Evolutionary conservation across 2,329 filamentous ascomycete genomes (phyloP).

Genomic region (Taxawa tesnikishii): DNA sequence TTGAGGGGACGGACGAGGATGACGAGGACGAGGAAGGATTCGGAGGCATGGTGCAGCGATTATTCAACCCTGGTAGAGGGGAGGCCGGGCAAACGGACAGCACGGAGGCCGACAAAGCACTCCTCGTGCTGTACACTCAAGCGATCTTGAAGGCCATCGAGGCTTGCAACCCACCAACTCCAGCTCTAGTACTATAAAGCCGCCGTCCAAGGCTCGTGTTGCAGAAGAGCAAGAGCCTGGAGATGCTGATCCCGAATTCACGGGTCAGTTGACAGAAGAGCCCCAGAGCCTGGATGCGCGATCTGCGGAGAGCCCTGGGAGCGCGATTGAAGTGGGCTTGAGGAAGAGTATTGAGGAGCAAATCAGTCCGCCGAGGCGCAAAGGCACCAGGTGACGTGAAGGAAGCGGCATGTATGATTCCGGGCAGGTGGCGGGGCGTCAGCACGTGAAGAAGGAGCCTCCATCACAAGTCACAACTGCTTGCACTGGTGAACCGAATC

Average conservation of each 20-base stretch:
- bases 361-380: conserved; percentile 1
- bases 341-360: conserved; percentile 20
- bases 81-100: conserved; percentile 1
- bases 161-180: conserved; percentile 14
- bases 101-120: conserved; percentile 1
- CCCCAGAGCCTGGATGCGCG: conserved; percentile 7
- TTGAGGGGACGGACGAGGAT: conserved; percentile 32
- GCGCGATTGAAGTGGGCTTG: conserved; percentile 15
- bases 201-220: conserved; percentile 4
- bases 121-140: conserved; percentile 4
- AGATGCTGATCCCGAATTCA: conserved; percentile 7
- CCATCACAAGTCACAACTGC: no score
- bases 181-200: conserved; percentile 9
- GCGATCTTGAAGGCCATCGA: conserved; percentile 17
- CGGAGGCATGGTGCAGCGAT: conserved; percentile 12
- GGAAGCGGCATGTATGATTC: no score
- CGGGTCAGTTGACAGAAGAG: conserved; percentile 5
- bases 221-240: conserved; percentile 10
- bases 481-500: no score
- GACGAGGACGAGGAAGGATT: conserved; percentile 30
- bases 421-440: no score
- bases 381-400: no score
- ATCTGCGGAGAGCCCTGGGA: conserved; percentile 15
- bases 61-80: conserved; percentile 1
- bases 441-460: no score